Evolutionary conservation across 2,329 filamentous ascomycete species (phyloP), one percentile per base, ranked within the genome.

Genomic region (Microdochium bolleyi): DNA sequence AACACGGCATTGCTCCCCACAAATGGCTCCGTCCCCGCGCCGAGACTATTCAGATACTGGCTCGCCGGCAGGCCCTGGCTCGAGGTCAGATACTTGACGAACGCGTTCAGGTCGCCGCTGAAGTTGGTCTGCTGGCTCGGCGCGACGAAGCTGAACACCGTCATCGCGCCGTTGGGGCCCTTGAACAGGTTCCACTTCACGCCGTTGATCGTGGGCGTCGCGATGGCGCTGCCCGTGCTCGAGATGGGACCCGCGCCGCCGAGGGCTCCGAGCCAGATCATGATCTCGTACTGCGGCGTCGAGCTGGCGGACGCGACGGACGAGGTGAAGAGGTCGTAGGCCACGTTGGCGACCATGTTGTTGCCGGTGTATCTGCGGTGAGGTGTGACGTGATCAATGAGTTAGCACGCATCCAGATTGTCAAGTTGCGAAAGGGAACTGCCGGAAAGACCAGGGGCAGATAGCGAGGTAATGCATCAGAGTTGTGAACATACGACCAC

Each of bases 221-320:
- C 78, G 57, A 84, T 71, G 2, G 78, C 58, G 32, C 69, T 73
- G 49, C 80, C 80, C 2, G 69, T 73, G 38, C 64, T 60, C 19
- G 74, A 76, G 59, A 56, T 63, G 34, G 54, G 67, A 13, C 61
- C 61, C 2, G 61, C 61, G 27, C 61, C 61, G 30, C 62, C 61
- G 48, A 58, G 54, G n/a, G 61, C 61, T 16, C 55, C 61, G 5
- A 64, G 60, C 61, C 61, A 63, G 49, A 63, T 51, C 62, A 64
- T 85, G 62, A 85, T 73, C 66, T 85, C 82, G 62, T 81, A 83
- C 59, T 80, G 70, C n/a, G 73, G 62, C 41, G 70, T 73, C n/a
- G 73, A 62, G 44, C 70, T 73, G 24, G 64, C 65, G 13, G 73
- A 68, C 16, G 71, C 69, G 22, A 73, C 70, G 13, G 67, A 66